These are phyloP conservation scores for Helicostylum pulchrum DNA, from an alignment of 192 early-diverging fungal genomes.

Conservation along the genomic window DNA sequence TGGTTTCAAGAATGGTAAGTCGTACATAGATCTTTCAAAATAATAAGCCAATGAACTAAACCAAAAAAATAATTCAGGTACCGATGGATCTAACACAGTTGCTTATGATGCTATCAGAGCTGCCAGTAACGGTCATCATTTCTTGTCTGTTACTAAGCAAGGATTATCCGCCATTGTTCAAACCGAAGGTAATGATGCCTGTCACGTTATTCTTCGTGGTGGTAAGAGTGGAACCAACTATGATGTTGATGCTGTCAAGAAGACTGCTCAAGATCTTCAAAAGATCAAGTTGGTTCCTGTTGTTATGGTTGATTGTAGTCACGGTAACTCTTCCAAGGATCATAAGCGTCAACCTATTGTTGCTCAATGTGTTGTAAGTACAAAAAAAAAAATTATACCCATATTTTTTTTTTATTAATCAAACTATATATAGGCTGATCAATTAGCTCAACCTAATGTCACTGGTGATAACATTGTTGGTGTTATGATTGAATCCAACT, in stretches of 20 bases:
- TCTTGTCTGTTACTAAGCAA: constrained; percentile 84
- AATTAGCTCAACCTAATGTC: constrained; percentile 56
- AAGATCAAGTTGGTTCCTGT: constrained; percentile 55
- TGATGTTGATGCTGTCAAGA: constrained; percentile 64
- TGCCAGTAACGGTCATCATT: constrained; percentile 70
- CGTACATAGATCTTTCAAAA: background rate
- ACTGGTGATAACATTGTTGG: constrained; percentile 76
- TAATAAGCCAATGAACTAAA: background rate
- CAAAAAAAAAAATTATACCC: background rate
- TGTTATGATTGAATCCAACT: constrained; percentile 94
- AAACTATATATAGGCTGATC: constrained; percentile 31
- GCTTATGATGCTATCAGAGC: constrained; percentile 93
- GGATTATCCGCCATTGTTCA: constrained; percentile 79
- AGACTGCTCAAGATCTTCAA: constrained; percentile 52
- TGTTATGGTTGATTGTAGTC: constrained; percentile 95
- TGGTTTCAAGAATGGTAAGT: constrained; percentile 72
- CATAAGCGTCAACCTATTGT: constrained; percentile 83
- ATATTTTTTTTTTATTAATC: background rate
- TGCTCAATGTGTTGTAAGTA: constrained; percentile 34
- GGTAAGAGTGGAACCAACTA: constrained; percentile 88
- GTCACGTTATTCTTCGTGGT: constrained; percentile 95
- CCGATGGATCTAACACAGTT: constrained; percentile 75
- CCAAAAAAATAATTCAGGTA: constrained; percentile 15
- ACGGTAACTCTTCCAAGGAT: constrained; percentile 91
- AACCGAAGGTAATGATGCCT: constrained; percentile 85